phyloP scores from a whole-genome alignment of 2,329 filamentous ascomycete species.

The Penicillium sp. region DNA sequence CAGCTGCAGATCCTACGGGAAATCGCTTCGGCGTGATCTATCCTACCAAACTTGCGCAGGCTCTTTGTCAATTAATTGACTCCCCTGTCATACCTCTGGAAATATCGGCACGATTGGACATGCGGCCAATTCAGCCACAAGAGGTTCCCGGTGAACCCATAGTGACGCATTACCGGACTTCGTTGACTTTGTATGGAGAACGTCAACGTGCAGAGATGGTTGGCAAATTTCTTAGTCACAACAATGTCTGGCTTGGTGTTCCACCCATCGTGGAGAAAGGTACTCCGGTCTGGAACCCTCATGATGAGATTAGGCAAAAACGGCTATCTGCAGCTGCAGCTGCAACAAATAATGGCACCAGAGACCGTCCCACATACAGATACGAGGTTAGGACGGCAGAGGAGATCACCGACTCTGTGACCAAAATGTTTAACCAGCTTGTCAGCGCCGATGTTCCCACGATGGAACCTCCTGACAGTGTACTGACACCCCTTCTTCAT shows the following conservation, averaged over 20 bases:
- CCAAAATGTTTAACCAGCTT: conserved; percentile 84
- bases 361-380: conserved; percentile 28
- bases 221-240: conserved; percentile 66
- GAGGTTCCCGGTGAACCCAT: conserved; percentile 65
- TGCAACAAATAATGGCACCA: conserved; percentile 12
- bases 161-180: conserved; percentile 63
- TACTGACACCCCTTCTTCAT: conserved; percentile 69
- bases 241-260: conserved; percentile 65
- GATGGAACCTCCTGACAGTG: conserved; percentile 62
- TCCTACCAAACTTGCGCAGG: conserved; percentile 60
- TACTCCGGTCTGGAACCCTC: conserved; percentile 75
- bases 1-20: conserved; percentile 70
- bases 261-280: conserved; percentile 68
- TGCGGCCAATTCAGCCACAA: conserved; percentile 61
- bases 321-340: conserved; percentile 36
- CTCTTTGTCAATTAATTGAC: conserved; percentile 73
- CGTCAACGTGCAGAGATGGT: conserved; percentile 64
- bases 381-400: conserved; percentile 68
- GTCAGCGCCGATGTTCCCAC: conserved; percentile 72
- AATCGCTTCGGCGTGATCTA: conserved; percentile 77
- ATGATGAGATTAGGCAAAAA: conserved; percentile 53
- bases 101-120: conserved; percentile 69
- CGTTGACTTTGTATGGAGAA: conserved; percentile 78
- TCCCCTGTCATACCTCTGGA: conserved; percentile 63
- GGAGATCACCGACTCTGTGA: conserved; percentile 81